Evolutionary conservation across 225 moss, liverwort and hornwort species (phyloP).

Genomic region (Pleurozium schreberi): DNA sequence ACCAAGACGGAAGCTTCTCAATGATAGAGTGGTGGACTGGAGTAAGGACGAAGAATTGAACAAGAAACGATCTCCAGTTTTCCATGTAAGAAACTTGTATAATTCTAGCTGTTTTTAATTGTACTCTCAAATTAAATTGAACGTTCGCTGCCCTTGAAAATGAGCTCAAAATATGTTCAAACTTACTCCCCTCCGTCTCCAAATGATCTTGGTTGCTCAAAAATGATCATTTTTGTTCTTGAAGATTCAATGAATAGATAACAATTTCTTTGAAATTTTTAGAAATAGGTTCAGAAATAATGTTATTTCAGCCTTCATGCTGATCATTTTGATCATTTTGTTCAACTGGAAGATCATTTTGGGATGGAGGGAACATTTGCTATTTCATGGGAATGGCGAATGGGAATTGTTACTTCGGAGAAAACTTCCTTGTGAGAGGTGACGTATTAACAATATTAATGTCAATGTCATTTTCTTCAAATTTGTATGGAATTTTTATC

Average conservation of each 20-base stretch:
- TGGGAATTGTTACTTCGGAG: neutral
- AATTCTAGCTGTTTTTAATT: neutral
- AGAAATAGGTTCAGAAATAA: no score
- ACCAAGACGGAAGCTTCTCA: conserved; percentile 39
- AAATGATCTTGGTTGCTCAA: no score
- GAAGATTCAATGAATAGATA: no score
- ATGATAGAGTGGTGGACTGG: conserved; percentile 56
- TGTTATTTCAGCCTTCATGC: no score
- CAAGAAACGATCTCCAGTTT: conserved; percentile 46
- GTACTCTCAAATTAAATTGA: neutral
- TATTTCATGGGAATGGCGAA: neutral
- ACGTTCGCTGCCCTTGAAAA: neutral
- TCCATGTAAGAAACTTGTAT: conserved; percentile 31
- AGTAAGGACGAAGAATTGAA: conserved; percentile 56
- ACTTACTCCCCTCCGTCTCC: no score
- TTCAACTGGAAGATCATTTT: no score
- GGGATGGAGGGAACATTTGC: neutral
- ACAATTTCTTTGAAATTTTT: no score
- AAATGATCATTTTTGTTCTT: no score
- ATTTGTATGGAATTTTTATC: neutral
- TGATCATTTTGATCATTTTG: no score
- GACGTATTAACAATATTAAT: neutral
- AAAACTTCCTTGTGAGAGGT: neutral
- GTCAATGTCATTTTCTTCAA: neutral
- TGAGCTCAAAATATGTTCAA: neutral